Evolutionary conservation across 352 stramenopile genomes (phyloP).

Genomic region (Globisporangium polare): DNA sequence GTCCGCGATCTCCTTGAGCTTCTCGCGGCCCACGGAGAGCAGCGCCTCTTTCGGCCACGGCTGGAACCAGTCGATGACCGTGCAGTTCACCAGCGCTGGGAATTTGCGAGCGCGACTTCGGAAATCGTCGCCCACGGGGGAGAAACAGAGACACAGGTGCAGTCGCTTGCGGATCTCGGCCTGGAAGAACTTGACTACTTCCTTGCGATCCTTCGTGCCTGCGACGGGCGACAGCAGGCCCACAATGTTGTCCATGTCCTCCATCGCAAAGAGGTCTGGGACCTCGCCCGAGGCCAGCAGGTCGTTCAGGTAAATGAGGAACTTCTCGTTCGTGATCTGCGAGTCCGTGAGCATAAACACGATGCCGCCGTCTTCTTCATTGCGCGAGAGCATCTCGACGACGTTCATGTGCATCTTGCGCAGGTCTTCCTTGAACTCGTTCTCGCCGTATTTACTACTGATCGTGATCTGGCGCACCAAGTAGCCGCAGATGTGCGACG

Average conservation of each 20-base stretch:
- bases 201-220: conserved; percentile 84
- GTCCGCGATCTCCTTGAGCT: conserved; percentile 83
- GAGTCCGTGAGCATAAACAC: conserved; percentile 95
- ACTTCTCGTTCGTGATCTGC: conserved; percentile 96
- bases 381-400: conserved; percentile 88
- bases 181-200: conserved; percentile 95
- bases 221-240: conserved; percentile 77
- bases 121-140: conserved; percentile 94
- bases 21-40: conserved; percentile 87
- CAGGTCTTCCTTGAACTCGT: conserved; percentile 96
- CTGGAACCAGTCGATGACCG: conserved; percentile 95
- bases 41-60: conserved; percentile 93
- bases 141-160: conserved; percentile 94
- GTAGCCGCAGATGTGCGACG: conserved; percentile 93
- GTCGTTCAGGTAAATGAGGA: conserved; percentile 96
- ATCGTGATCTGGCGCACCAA: conserved; percentile 93
- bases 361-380: conserved; percentile 83
- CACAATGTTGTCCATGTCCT: conserved; percentile 94
- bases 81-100: conserved; percentile 94
- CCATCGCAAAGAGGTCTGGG: conserved; percentile 90
- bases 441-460: conserved; percentile 92
- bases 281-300: conserved; percentile 93
- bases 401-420: conserved; percentile 93
- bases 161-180: conserved; percentile 93
- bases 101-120: conserved; percentile 93